Evolutionary conservation across 306 rosid species (phyloP).

Genomic region (Crotalaria pallida): DNA sequence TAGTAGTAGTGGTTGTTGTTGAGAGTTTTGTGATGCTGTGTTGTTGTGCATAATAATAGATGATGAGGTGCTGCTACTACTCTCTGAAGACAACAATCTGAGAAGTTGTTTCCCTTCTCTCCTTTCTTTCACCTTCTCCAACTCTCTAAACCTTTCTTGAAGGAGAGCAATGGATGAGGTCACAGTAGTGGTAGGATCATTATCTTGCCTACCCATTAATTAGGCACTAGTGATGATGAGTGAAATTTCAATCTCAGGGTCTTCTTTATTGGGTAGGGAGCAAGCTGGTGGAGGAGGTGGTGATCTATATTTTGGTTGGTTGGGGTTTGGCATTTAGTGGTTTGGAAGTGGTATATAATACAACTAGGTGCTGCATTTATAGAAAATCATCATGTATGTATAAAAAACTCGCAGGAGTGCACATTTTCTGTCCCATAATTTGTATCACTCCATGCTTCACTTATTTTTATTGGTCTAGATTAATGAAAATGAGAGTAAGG

Average conservation of each 20-base stretch:
- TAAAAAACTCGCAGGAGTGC: no score
- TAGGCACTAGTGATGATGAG: slow-evolving; percentile 6
- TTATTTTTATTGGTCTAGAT: no score
- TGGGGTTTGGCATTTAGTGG: slow-evolving; percentile 42
- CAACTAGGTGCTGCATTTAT: slow-evolving; percentile 25
- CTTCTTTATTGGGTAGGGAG: not conserved
- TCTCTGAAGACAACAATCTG: slow-evolving; percentile 32
- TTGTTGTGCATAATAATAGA: slow-evolving; percentile 23
- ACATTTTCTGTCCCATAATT: no score
- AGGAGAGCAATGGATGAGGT: slow-evolving; percentile 85
- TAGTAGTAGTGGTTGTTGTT: slow-evolving; percentile 32
- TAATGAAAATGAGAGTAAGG: no score
- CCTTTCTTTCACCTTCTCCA: slow-evolving; percentile 86
- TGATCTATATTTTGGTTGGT: slow-evolving; percentile 32
- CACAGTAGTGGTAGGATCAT: slow-evolving; percentile 49
- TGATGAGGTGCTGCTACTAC: slow-evolving; percentile 21
- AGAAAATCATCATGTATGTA: slow-evolving; percentile 38
- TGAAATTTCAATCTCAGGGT: slow-evolving; percentile 16
- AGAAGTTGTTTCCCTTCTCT: slow-evolving; percentile 75
- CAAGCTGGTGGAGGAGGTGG: not conserved
- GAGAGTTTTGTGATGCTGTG: slow-evolving; percentile 22
- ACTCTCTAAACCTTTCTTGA: slow-evolving; percentile 87
- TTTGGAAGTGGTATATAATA: slow-evolving; percentile 45
- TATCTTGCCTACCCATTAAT: slow-evolving; percentile 73
- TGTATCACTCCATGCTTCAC: no score